Evolutionary conservation across 2,329 filamentous ascomycete species (phyloP).

Genomic region (Cercospora sojina): DNA sequence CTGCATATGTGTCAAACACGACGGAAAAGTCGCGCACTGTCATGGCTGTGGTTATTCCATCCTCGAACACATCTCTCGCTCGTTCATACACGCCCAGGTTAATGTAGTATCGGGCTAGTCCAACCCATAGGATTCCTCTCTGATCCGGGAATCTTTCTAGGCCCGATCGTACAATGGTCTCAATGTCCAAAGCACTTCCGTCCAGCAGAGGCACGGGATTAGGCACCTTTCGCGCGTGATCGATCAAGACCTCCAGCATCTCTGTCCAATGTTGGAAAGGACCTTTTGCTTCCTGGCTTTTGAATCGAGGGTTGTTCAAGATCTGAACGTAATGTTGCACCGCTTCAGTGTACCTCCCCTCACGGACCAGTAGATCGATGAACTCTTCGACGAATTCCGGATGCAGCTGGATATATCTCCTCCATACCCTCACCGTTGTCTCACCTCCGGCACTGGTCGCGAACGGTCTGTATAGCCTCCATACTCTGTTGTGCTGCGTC

Average conservation of each 20-base stretch:
- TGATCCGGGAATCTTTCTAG: conserved; percentile 90
- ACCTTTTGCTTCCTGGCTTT: conserved; percentile 89
- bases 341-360: conserved; percentile 84
- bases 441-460: conserved; percentile 86
- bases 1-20: conserved; percentile 92
- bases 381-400: conserved; percentile 95
- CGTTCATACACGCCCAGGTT: conserved; percentile 88
- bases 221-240: conserved; percentile 61
- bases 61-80: conserved; percentile 89
- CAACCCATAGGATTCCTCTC: conserved; percentile 90
- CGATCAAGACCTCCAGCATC: conserved; percentile 92
- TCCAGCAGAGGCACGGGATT: conserved; percentile 78
- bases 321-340: conserved; percentile 88
- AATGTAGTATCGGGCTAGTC: conserved; percentile 95
- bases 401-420: conserved; percentile 94
- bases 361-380: conserved; percentile 80
- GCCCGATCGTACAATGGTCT: conserved; percentile 88
- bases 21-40: conserved; percentile 96
- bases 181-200: conserved; percentile 82
- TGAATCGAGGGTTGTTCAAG: conserved; percentile 84
- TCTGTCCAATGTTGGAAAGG: conserved; percentile 97
- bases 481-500: conserved; percentile 93
- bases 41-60: conserved; percentile 97
- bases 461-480: conserved; percentile 87
- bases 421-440: conserved; percentile 91